Percentiles rank a stretch among this genome's conserved stretches.
Evolutionary conservation across 768 basidiomycete genomes (phyloP).

Genomic region (Boletus edulis): DNA sequence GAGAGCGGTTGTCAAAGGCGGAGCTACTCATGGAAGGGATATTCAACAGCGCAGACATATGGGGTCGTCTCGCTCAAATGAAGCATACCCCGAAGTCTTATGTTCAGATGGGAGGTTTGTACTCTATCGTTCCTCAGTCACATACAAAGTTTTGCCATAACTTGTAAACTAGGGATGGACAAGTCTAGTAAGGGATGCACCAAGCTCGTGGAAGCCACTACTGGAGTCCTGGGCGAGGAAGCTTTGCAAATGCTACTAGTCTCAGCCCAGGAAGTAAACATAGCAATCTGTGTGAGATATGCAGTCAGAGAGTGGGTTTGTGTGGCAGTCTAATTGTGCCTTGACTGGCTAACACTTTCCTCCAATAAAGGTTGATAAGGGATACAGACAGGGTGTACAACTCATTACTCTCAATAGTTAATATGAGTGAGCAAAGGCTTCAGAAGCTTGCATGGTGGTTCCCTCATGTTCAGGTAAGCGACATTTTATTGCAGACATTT

Average conservation of each 20-base stretch:
- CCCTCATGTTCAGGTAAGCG: too few species aligned
- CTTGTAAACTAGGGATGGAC: background rate
- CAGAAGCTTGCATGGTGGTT: too few species aligned
- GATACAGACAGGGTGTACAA: too few species aligned
- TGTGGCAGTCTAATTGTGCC: fast-evolving
- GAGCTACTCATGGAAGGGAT: background rate
- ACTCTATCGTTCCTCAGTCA: background rate
- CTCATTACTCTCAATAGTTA: too few species aligned
- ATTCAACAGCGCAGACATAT: background rate
- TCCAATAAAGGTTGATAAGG: too few species aligned
- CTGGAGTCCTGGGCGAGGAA: background rate
- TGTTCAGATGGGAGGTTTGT: background rate
- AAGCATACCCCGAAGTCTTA: background rate
- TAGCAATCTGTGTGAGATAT: slow-evolving; percentile 5
- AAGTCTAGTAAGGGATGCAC: background rate
- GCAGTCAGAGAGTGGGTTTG: background rate
- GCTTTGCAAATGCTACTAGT: slow-evolving; percentile 1
- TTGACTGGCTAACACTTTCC: background rate
- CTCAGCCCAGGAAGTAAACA: slow-evolving; percentile 6
- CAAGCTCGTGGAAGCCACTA: background rate
- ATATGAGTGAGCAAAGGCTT: too few species aligned
- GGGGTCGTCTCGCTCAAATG: background rate
- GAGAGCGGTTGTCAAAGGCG: background rate
- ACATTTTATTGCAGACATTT: too few species aligned
- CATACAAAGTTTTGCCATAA: background rate